Evolutionary conservation across 2,329 filamentous ascomycete genomes (phyloP).

Genomic region (Chaetomium globosum): DNA sequence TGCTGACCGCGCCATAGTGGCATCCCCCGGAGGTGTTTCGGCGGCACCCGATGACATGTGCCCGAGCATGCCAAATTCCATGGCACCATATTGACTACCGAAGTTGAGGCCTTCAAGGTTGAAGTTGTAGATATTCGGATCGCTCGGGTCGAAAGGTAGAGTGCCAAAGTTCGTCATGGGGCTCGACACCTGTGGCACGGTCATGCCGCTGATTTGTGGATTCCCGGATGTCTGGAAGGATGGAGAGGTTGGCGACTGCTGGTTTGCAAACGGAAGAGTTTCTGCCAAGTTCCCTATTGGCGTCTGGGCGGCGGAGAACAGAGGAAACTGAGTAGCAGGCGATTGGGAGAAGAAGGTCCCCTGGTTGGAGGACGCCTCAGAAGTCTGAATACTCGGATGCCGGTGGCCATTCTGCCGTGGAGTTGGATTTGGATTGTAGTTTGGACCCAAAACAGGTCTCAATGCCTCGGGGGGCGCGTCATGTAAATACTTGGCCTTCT

Average conservation of each 20-base stretch:
- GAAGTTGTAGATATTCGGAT: slow-evolving; percentile 92
- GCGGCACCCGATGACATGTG: slow-evolving; percentile 92
- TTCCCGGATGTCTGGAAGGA: slow-evolving; percentile 65
- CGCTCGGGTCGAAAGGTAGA: slow-evolving; percentile 82
- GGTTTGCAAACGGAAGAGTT: slow-evolving; percentile 59
- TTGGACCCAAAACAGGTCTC: slow-evolving; percentile 77
- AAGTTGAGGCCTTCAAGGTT: slow-evolving; percentile 93
- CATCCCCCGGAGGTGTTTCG: slow-evolving; percentile 74
- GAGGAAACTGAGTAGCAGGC: slow-evolving; percentile 52
- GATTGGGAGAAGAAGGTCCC: slow-evolving; percentile 52
- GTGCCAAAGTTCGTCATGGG: slow-evolving; percentile 57
- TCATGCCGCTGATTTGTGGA: slow-evolving; percentile 50
- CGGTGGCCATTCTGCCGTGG: slow-evolving; percentile 52
- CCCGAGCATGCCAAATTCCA: slow-evolving; percentile 94
- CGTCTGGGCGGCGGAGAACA: slow-evolving; percentile 54
- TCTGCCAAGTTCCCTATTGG: slow-evolving; percentile 53
- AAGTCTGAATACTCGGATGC: slow-evolving; percentile 51
- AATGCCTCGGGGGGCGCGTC: slow-evolving; percentile 90
- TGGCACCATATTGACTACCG: slow-evolving; percentile 90
- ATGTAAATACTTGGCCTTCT: slow-evolving; percentile 98
- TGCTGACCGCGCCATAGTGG: slow-evolving; percentile 48
- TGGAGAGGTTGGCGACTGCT: slow-evolving; percentile 74
- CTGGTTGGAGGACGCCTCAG: slow-evolving; percentile 50
- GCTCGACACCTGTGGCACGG: slow-evolving; percentile 54
- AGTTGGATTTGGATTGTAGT: slow-evolving; percentile 62